phyloP scores from a whole-genome alignment of 2,329 filamentous ascomycete species.

The Aspergillus aculeatinus region DNA sequence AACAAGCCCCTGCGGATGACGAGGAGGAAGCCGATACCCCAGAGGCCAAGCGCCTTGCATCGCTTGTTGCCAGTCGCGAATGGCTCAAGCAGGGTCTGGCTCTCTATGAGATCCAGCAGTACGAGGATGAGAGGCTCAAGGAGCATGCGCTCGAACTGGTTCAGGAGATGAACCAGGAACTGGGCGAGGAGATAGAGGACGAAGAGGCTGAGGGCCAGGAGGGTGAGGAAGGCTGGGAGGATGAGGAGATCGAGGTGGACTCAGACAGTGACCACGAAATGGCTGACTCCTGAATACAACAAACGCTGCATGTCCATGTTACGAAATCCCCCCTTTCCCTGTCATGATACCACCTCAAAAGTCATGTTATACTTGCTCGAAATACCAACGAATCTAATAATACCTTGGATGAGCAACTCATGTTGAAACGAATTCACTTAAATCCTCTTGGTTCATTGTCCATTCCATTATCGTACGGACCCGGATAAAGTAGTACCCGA shows the following conservation, averaged over 20 bases:
- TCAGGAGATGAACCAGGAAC: slow-evolving; percentile 59
- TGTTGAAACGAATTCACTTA: background rate
- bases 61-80: slow-evolving; percentile 72
- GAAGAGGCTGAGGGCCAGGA: slow-evolving; percentile 59
- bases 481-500: slow-evolving; percentile 34
- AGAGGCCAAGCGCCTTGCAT: slow-evolving; percentile 57
- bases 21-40: slow-evolving; percentile 35
- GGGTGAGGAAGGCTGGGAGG: slow-evolving; percentile 52
- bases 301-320: slow-evolving; percentile 24
- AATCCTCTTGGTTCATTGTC: slow-evolving; percentile 2
- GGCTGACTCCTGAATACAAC: slow-evolving; percentile 46
- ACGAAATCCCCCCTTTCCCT: slow-evolving; percentile 18
- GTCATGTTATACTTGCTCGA: slow-evolving; percentile 3
- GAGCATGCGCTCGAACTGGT: slow-evolving; percentile 47
- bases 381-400: background rate
- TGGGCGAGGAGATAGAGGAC: slow-evolving; percentile 60
- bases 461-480: slow-evolving; percentile 17
- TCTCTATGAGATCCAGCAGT: slow-evolving; percentile 75
- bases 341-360: slow-evolving; percentile 35
- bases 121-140: slow-evolving; percentile 56
- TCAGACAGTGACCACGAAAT: slow-evolving; percentile 55
- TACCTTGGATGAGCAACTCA: background rate
- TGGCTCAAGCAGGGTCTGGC: slow-evolving; percentile 81
- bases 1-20: slow-evolving; percentile 38
- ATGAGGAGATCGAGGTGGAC: slow-evolving; percentile 57